Evolutionary conservation across 306 rosid species (phyloP), one percentile per base, ranked within the genome.

Genomic region (Quercus bicolor): DNA sequence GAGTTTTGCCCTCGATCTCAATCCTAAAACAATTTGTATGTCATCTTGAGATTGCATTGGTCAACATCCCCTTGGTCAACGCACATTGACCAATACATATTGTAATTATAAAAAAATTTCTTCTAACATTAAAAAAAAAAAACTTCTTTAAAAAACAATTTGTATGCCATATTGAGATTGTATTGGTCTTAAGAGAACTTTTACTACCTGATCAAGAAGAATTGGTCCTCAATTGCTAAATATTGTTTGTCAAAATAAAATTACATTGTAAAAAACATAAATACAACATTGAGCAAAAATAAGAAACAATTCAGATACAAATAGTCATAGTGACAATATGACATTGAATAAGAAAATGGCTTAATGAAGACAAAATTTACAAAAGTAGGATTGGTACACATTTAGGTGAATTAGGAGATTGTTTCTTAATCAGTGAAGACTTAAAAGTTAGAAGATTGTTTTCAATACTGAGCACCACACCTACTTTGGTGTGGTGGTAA

Each of bases 11-110:
- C 45, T 40, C 2, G 0, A 40, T 40, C 3, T 12, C 11, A 40
- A 40, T 8, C 45, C 45, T n/a, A 3, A 6, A n/a, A 33, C 37
- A 54, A 37, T 12, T 43, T 4, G 15, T 10, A 62, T 24, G 66
- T 28, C 21, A 29, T 45, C 82, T 73, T 78, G 82, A 81, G 1
- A 79, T 76, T 84, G 86, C 75, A 81, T 75, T 76, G 82, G 80
- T 81, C 77, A 72, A 72, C 28, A 74, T 56, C 86, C 89, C 86
- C 77, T 18, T 78, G 23, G 79, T 84, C 80, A 84, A 83, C 59
- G 24, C 85, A 78, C 81, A 78, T 74, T 16, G 78, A 84, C 80
- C 84, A 74, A 51, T 79, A 54, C 79, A 77, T 8, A 8, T 2
- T 40, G 11, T 40, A 40, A 40, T 40, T 40, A 40, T 40, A 8